Conservation (phyloP, 179 eudicot species). For the Dionaea muscipula region DNA sequence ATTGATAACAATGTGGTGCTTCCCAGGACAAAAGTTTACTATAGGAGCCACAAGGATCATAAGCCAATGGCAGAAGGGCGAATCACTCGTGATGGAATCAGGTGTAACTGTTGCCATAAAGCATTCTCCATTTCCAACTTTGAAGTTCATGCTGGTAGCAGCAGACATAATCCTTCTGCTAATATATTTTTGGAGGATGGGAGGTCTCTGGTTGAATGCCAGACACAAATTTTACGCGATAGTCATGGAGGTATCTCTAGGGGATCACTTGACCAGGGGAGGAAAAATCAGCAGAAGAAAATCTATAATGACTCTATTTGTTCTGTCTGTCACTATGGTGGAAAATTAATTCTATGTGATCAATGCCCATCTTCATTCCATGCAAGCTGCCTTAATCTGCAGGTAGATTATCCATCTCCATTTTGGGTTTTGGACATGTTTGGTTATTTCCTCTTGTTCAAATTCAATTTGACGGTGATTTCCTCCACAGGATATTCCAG, state of each 20-base stretch:
- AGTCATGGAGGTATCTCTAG: slow-evolving; percentile 4
- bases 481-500: slow-evolving; percentile 53
- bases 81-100: slow-evolving; percentile 59
- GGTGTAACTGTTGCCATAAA: slow-evolving; percentile 56
- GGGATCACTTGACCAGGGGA: slow-evolving; percentile 15
- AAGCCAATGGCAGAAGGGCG: slow-evolving; percentile 36
- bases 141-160: slow-evolving; percentile 74
- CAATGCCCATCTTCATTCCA: slow-evolving; percentile 90
- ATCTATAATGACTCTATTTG: slow-evolving; percentile 56
- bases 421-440: neutral
- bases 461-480: neutral
- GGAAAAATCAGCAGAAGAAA: slow-evolving; percentile 10
- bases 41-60: slow-evolving; percentile 18
- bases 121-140: slow-evolving; percentile 45
- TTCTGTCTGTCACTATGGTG: slow-evolving; percentile 73
- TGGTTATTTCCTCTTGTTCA: neutral
- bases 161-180: slow-evolving; percentile 36
- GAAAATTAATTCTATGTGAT: slow-evolving; percentile 68
- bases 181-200: slow-evolving; percentile 65
- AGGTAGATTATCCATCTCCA: slow-evolving; percentile 24
- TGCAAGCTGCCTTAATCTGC: slow-evolving; percentile 54
- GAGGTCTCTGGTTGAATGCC: slow-evolving; percentile 64
- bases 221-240: slow-evolving; percentile 30
- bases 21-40: slow-evolving; percentile 54
- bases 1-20: slow-evolving; percentile 59